Evolutionary conservation across 371 early-diverging fungal species (phyloP), one percentile per base, ranked within the genome.

Genomic region (Circinella minor): DNA sequence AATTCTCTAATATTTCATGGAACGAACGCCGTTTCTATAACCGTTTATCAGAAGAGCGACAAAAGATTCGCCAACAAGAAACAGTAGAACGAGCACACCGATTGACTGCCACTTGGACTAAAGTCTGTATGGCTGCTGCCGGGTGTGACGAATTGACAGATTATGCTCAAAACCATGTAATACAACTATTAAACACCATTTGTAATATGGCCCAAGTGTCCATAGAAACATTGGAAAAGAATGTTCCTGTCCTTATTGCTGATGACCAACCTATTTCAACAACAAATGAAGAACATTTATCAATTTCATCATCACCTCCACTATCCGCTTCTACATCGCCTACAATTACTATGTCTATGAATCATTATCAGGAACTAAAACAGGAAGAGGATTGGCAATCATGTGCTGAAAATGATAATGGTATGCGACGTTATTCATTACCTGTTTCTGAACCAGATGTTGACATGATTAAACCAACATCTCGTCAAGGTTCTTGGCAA

Each of bases 11-110:
- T 27, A 80, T 88, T 34, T 76, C 81, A 20, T 89, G 89, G 89
- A 86, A 89, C 51, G 89, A 89, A 65, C 77, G 89, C 43, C 80
- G 89, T 5, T 89, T 89, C 70, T 89, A 89, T 61, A 89, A 89
- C 67, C 78, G 89, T 15, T 70, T 88, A 27, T 82, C 87, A 17
- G 88, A 89, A 71, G 89, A 88, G 59, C 82, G 89, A 47, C 86
- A 87, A 62, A 87, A 86, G 67, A 83, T 86, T 51, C 76, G 81
- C n/a, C 78, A 83, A 17, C 75, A 86, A 20, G 88, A 88, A 46
- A 83, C 88, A 3, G 83, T 79, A 27, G 70, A 47, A 15, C 79
- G 89, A 18, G 84, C 86, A 7, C 72, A 80, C 54, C 82, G 82
- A 43, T 79, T 84, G 39, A 83, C 74, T 11, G 73, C 71, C 17